phyloP scores from a whole-genome alignment of 495 filamentous ascomycete species.

The Xylaria bambusicola region DNA sequence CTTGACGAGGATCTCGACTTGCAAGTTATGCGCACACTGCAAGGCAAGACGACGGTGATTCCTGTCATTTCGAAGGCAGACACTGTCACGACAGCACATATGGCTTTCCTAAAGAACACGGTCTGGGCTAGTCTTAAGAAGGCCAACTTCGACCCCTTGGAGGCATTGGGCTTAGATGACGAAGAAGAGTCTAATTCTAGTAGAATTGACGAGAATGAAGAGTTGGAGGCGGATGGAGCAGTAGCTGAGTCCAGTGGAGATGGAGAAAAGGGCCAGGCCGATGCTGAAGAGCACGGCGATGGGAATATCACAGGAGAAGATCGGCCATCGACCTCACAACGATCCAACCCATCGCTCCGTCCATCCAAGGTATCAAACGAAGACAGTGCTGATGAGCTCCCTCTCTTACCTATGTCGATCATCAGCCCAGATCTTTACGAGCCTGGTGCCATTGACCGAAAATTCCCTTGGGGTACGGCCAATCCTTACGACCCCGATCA shows the following conservation, averaged over 20 bases:
- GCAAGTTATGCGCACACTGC: slow-evolving; percentile 81
- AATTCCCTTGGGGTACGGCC: slow-evolving; percentile 95
- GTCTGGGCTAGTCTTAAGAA: slow-evolving; percentile 86
- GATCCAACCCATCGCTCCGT: no score
- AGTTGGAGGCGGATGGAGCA: slow-evolving; percentile 40
- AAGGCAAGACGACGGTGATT: slow-evolving; percentile 94
- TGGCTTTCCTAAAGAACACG: slow-evolving; percentile 86
- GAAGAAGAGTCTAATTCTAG: slow-evolving; percentile 62
- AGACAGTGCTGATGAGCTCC: slow-evolving; percentile 43
- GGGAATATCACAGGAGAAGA: slow-evolving; percentile 21
- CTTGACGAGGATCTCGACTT: slow-evolving; percentile 90
- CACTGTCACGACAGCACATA: slow-evolving; percentile 89
- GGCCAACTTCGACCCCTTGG: slow-evolving; percentile 85
- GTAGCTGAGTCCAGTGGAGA: slow-evolving; percentile 19
- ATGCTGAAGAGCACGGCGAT: neutral
- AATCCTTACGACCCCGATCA: slow-evolving; percentile 88
- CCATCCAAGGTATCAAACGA: slow-evolving; percentile 45
- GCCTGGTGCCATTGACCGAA: slow-evolving; percentile 71
- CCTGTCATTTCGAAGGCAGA: slow-evolving; percentile 97
- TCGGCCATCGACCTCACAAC: slow-evolving; percentile 36
- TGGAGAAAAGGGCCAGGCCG: no score
- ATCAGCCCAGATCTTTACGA: slow-evolving; percentile 91
- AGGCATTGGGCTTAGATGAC: slow-evolving; percentile 79
- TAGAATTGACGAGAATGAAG: slow-evolving; percentile 63
- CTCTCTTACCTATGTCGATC: slow-evolving; percentile 85